phyloP scores from a whole-genome alignment of 2,329 filamentous ascomycete genomes.

The Geosmithia morbida region DNA sequence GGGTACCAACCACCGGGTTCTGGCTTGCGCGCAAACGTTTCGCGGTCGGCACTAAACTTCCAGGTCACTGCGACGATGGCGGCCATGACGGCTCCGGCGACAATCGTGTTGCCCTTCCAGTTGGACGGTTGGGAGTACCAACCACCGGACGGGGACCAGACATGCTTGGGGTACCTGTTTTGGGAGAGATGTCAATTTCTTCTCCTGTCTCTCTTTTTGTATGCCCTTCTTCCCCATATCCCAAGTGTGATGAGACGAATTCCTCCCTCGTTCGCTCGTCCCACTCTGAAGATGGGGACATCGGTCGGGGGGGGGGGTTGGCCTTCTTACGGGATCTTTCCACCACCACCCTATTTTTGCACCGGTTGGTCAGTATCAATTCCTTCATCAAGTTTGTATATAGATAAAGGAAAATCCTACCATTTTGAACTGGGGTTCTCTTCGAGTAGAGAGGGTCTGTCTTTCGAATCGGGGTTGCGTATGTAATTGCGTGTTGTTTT shows the following conservation, averaged over 20 bases:
- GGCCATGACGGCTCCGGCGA: conserved; percentile 54
- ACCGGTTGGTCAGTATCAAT: not conserved
- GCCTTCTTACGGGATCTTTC: conserved; percentile 39
- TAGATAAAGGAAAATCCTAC: conserved; percentile 19
- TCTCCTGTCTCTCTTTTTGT: too few species aligned
- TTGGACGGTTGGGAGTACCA: conserved; percentile 94
- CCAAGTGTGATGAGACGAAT: too few species aligned
- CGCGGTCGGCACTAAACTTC: conserved; percentile 59
- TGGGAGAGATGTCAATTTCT: not conserved
- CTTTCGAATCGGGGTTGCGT: conserved; percentile 10
- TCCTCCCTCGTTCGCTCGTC: too few species aligned
- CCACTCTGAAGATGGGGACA: not conserved
- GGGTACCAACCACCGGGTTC: conserved; percentile 67
- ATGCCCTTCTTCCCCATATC: too few species aligned
- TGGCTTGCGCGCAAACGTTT: conserved; percentile 61
- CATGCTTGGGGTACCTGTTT: conserved; percentile 89
- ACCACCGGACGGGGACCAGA: conserved; percentile 96
- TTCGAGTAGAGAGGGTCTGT: conserved; percentile 15
- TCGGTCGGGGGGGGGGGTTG: conserved; percentile 2
- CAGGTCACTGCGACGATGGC: conserved; percentile 55
- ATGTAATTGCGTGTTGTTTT: not conserved
- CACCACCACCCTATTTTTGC: conserved; percentile 54
- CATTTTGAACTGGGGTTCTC: conserved; percentile 30
- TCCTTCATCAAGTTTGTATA: not conserved
- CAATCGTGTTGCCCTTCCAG: conserved; percentile 84